Base-by-base conservation (phyloP, 177 flowering plant species). In the Vitis hybrid region DNA sequence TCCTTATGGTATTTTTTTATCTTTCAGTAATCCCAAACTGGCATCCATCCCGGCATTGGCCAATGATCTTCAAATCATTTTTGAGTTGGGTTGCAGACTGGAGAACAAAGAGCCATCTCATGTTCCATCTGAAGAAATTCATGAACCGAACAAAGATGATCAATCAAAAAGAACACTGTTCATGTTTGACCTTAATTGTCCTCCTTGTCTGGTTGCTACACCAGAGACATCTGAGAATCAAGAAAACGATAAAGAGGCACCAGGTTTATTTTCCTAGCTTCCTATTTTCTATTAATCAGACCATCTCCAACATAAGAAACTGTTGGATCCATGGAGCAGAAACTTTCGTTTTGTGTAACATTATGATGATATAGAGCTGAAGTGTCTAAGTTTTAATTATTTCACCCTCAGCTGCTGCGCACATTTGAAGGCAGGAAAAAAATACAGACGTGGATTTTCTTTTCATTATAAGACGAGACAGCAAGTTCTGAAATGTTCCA, bases 1-100 rank as follows among this genome's bases (percentile, higher is more conserved):
- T 52, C 3, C 13, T 53, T 57, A 39, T 5, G 48, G 48, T 39
- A 7, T 52, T 39, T 15, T 22, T 15, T 66, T n/a, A 13, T 1
- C 16, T 45, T 76, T 18, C 80, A 84, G 83, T 51, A 74, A 84
- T 51, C 78, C 75, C 26, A 81, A 82, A 73, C 68, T 81, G 65
- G 64, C 56, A 67, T 71, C 80, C 5, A 70, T 84, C 18, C 82
- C 84, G 19, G 55, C 70, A 16, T 63, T 80, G 64, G 72, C 72
- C 45, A 48, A 61, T 65, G 82, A 84, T 75, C 80, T 82, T 33
- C 59, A 74, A 52, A 62, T 68, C 55, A 69, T 78, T 52, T 74
- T 22, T 62, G 69, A 72, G 57, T 63, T 70, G 64, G 71, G 64
- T 48, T 65, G 70, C 59, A 39, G 55, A 60, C 16, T 55, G 18